Conservation (phyloP, 345 rosid genomes). For the Luvunga scandens region DNA sequence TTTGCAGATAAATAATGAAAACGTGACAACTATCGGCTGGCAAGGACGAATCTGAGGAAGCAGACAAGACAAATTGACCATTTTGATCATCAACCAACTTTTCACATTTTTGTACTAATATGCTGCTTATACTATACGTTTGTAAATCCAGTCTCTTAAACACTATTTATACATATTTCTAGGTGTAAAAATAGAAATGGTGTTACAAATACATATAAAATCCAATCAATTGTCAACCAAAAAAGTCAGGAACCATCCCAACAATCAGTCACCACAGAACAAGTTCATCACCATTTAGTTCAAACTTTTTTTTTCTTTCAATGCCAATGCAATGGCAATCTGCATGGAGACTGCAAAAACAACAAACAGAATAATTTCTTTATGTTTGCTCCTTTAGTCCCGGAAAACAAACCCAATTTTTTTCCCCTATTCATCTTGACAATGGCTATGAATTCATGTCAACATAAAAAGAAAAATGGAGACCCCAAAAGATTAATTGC, state of each 20-base stretch:
- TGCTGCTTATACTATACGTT: background rate
- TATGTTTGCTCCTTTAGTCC: background rate
- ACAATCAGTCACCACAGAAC: background rate
- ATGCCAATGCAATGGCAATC: background rate
- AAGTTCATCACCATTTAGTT: background rate
- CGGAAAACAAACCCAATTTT: background rate
- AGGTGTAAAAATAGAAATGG: too few relatives aligned
- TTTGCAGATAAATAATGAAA: background rate
- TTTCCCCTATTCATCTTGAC: background rate
- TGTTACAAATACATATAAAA: background rate
- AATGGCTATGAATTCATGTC: background rate
- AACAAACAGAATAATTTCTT: background rate
- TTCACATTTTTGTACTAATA: background rate
- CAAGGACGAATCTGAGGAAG: too few relatives aligned
- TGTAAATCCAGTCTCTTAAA: background rate
- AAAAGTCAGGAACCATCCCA: background rate
- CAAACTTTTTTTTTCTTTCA: too few relatives aligned
- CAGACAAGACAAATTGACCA: background rate
- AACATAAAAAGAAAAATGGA: background rate
- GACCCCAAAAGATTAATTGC: background rate
- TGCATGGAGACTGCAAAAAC: background rate
- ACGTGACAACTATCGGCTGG: too few relatives aligned
- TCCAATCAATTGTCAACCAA: background rate
- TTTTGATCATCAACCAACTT: background rate
- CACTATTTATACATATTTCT: too few relatives aligned